Evolutionary conservation across 495 filamentous ascomycete species (phyloP), one percentile per base, ranked within the genome.

Genomic region (Aspergillus affinis): DNA sequence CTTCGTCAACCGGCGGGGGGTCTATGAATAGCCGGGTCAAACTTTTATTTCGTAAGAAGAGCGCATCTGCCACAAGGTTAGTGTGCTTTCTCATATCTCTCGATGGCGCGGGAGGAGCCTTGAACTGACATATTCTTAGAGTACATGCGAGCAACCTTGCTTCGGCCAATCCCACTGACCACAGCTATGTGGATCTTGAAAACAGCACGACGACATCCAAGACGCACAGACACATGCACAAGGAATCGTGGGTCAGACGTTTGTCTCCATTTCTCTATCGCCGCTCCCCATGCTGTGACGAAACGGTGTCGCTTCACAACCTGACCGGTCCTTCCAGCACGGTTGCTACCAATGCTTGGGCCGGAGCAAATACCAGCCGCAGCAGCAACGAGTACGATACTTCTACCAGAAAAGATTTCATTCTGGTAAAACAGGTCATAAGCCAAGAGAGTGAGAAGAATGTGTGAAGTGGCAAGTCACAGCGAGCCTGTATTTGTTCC

Each of bases 331-430:
- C 69, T 0, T 61, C 59, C 15, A 72, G 64, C 50, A 76, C 71
- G 0, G 54, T 78, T 45, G 67, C 48, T n/a, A 69, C 76, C 2
- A 78, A 62, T 61, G 76, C 76, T 0, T 78, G 76, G 76, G 76
- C 74, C 0, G 69, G 61, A 0, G 59, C 48, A 21, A 73, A 69
- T 29, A 61, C 62, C 27, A 71, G 58, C 19, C 65, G 65, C 15
- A 57, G 54, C 0, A 74, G 71, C 48, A 58, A 60, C 17, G 74
- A 75, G 20, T 46, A 55, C 0, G n/a, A 29, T 7, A 44, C 54
- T 1, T 51, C 64, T n/a, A 19, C 18, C 29, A 57, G 15, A 8
- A 62, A 59, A 18, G 64, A 69, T 12, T 71, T 69, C 41, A 78
- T 78, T 54, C 70, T 70, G 26, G 69, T 78, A 9, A 72, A 72